Percentiles rank a stretch among this genome's conserved stretches.
phyloP scores from a whole-genome alignment of 345 rosid species.

The Rhizophora mangle region DNA sequence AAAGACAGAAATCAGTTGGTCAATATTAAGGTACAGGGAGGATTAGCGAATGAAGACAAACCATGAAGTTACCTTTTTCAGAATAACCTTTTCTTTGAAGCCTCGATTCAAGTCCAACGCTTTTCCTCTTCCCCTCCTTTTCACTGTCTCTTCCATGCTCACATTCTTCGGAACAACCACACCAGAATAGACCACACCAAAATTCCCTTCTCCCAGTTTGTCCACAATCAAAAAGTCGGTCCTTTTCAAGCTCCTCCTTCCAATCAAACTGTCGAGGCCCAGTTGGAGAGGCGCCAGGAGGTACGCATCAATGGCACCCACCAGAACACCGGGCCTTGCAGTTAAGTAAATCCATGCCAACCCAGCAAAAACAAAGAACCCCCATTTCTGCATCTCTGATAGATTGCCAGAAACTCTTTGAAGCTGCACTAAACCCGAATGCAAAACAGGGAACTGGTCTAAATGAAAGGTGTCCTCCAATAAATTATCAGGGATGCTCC shows the following conservation, averaged over 20 bases:
- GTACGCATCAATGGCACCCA: slow-evolving; percentile 90
- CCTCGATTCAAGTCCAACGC: slow-evolving; percentile 35
- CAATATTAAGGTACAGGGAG: no score
- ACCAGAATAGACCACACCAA: slow-evolving; percentile 85
- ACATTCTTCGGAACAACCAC: slow-evolving; percentile 61
- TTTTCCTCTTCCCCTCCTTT: slow-evolving; percentile 46
- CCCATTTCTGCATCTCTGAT: slow-evolving; percentile 67
- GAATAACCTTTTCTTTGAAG: slow-evolving; percentile 73
- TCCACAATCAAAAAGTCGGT: slow-evolving; percentile 66
- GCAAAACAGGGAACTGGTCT: slow-evolving; percentile 42
- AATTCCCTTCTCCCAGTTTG: slow-evolving; percentile 91
- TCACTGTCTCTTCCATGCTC: slow-evolving; percentile 37
- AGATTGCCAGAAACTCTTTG: slow-evolving; percentile 41
- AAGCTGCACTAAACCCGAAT: slow-evolving; percentile 42
- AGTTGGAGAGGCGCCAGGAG: slow-evolving; percentile 81
- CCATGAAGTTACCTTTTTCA: slow-evolving; percentile 53
- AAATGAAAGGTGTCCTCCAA: slow-evolving; percentile 17
- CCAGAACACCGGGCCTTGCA: slow-evolving; percentile 83
- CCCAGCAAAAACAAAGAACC: slow-evolving; percentile 46
- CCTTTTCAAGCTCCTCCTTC: slow-evolving; percentile 67
- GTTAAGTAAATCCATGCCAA: slow-evolving; percentile 77
- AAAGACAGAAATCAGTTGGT: neutral
- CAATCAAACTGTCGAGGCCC: slow-evolving; percentile 58
- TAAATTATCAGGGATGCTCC: slow-evolving; percentile 36
- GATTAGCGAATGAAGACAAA: neutral